These are phyloP conservation scores for Rubus idaeus DNA, from an alignment of 306 rosid species.

Conservation along the genomic window DNA sequence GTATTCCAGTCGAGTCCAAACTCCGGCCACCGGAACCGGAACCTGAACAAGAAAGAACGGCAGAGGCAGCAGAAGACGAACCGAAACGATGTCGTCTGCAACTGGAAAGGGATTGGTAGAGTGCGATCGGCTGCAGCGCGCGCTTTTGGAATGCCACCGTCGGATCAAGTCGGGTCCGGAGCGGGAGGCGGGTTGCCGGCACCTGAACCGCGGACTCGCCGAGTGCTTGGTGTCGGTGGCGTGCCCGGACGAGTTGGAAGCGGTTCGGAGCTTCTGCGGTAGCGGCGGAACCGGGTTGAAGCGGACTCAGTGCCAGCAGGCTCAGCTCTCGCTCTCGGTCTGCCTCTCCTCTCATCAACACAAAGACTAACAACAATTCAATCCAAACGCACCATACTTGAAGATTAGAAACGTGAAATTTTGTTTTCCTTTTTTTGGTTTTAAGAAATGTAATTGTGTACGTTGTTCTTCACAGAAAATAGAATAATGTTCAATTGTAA, in stretches of 20 bases:
- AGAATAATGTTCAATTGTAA: no score
- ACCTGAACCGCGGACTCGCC: constrained; percentile 36
- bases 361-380: neutral
- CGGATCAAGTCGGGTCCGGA: constrained; percentile 25
- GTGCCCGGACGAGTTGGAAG: constrained; percentile 36
- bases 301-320: constrained; percentile 38
- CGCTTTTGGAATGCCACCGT: constrained; percentile 32
- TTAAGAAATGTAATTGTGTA: neutral
- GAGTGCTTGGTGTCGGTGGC: constrained; percentile 37
- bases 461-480: no score
- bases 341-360: constrained; percentile 35
- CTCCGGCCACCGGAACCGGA: neutral
- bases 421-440: neutral
- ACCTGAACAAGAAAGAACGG: neutral
- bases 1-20: neutral
- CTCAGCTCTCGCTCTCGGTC: constrained; percentile 35
- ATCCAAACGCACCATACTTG: neutral
- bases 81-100: neutral
- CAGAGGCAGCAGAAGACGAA: neutral
- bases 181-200: constrained; percentile 33
- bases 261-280: constrained; percentile 31
- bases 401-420: neutral
- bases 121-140: constrained; percentile 50
- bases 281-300: constrained; percentile 34
- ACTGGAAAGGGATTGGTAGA: neutral